Conservation (phyloP, 108 stramenopile species). For the Aurantiochytrium sp. region DNA sequence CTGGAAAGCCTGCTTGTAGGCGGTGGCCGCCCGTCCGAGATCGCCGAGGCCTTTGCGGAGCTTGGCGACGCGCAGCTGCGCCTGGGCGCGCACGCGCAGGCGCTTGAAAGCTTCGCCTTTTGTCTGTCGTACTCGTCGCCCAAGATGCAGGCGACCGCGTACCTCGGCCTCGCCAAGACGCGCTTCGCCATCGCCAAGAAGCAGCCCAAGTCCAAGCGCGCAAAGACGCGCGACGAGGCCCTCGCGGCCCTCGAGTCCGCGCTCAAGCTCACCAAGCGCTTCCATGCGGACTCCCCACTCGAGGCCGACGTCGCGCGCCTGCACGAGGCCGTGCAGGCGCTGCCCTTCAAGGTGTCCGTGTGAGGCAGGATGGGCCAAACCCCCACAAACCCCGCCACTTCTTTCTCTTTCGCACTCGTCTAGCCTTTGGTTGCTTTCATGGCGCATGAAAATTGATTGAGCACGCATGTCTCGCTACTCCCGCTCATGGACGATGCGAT, state of each 20-base stretch:
- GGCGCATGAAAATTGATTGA: too few species aligned
- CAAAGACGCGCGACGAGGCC: conserved; percentile 15
- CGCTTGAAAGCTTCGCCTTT: conserved; percentile 13
- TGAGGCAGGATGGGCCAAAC: neutral
- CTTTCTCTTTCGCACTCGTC: too few species aligned
- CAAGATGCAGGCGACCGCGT: neutral
- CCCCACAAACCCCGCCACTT: neutral
- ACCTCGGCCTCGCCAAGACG: neutral
- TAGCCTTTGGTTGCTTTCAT: too few species aligned
- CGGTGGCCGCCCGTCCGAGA: neutral
- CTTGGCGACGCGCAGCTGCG: neutral
- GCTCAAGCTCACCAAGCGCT: neutral
- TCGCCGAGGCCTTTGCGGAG: neutral
- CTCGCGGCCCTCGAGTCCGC: neutral
- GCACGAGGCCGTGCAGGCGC: neutral
- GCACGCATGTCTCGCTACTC: too few species aligned
- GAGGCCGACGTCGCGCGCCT: neutral
- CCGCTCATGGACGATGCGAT: too few species aligned
- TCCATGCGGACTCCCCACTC: neutral
- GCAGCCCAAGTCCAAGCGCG: neutral
- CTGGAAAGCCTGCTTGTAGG: neutral
- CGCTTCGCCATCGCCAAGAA: neutral
- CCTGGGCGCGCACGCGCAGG: too few species aligned
- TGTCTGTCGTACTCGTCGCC: neutral
- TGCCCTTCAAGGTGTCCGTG: conserved; percentile 18